Evolutionary conservation across 495 filamentous ascomycete genomes (phyloP).

Genomic region (Hypoxylon subgilvum): DNA sequence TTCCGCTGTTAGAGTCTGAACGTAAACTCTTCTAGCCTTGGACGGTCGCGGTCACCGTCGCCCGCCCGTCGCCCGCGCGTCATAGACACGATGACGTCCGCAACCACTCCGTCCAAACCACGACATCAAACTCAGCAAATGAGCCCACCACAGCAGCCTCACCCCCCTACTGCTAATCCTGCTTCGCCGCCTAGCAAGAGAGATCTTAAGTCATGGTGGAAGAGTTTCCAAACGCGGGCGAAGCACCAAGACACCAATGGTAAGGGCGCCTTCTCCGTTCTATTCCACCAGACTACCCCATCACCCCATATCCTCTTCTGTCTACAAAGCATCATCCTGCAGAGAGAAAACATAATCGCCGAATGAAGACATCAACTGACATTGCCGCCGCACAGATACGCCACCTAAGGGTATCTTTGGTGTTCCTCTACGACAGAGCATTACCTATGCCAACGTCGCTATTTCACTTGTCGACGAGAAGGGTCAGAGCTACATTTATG

Average conservation of each 20-base stretch:
- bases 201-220: constrained; percentile 92
- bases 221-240: constrained; percentile 75
- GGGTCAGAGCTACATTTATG: constrained; percentile 95
- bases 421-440: constrained; percentile 90
- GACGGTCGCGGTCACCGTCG: constrained; percentile 36
- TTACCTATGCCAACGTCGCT: constrained; percentile 97
- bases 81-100: constrained; percentile 42
- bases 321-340: constrained; percentile 24
- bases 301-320: constrained; percentile 12
- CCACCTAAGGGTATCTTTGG: constrained; percentile 76
- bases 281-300: constrained; percentile 9
- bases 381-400: constrained; percentile 40
- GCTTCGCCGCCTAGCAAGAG: constrained; percentile 73
- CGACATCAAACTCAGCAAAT: constrained; percentile 31
- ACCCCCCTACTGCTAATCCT: constrained; percentile 32
- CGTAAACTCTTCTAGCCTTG: constrained; percentile 7
- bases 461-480: constrained; percentile 92
- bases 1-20: constrained; percentile 9
- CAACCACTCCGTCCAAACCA: constrained; percentile 39
- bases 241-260: constrained; percentile 81
- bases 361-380: constrained; percentile 22
- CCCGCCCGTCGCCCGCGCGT: constrained; percentile 41
- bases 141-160: constrained; percentile 35
- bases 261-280: constrained; percentile 48
- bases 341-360: background rate